Conservation (phyloP, 2,329 filamentous ascomycete genomes). For the Lecanicillium sp. region DNA sequence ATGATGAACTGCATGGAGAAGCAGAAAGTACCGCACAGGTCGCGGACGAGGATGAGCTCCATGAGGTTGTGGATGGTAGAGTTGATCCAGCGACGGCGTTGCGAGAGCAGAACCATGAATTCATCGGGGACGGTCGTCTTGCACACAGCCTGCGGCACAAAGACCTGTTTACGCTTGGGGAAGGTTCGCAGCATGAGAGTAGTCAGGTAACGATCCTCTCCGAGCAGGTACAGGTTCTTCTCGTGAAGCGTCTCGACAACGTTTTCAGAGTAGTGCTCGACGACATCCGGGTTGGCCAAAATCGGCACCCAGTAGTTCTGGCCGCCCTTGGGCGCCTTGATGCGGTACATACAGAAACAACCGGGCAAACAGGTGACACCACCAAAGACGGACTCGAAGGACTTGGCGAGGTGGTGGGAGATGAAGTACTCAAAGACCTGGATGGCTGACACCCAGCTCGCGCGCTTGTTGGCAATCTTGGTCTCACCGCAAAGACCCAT, state of each 20-base stretch:
- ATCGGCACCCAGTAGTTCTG: slow-evolving; percentile 99
- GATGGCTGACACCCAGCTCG: slow-evolving; percentile 93
- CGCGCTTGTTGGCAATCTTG: slow-evolving; percentile 97
- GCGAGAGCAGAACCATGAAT: slow-evolving; percentile 88
- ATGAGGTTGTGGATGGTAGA: slow-evolving; percentile 98
- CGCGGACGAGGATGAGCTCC: slow-evolving; percentile 90
- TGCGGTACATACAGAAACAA: slow-evolving; percentile 99
- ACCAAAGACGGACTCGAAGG: slow-evolving; percentile 96
- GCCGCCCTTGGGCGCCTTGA: slow-evolving; percentile 96
- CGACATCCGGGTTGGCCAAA: slow-evolving; percentile 94
- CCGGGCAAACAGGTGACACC: slow-evolving; percentile 97
- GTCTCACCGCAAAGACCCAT: slow-evolving; percentile 99
- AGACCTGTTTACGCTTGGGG: slow-evolving; percentile 97
- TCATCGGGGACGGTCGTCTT: slow-evolving; percentile 94
- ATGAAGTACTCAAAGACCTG: slow-evolving; percentile 99
- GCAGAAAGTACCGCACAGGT: slow-evolving; percentile 97
- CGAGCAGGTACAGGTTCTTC: slow-evolving; percentile 87
- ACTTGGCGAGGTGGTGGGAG: slow-evolving; percentile 93
- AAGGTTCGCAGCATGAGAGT: slow-evolving; percentile 98
- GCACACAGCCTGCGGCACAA: slow-evolving; percentile 96
- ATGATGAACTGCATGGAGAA: slow-evolving; percentile 99
- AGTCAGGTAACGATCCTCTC: slow-evolving; percentile 91
- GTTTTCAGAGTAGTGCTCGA: slow-evolving; percentile 99
- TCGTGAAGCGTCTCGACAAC: slow-evolving; percentile 97
- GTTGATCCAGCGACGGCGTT: slow-evolving; percentile 98